Conservation (phyloP, 208 protist genomes). For the Leishmania arabica region DNA sequence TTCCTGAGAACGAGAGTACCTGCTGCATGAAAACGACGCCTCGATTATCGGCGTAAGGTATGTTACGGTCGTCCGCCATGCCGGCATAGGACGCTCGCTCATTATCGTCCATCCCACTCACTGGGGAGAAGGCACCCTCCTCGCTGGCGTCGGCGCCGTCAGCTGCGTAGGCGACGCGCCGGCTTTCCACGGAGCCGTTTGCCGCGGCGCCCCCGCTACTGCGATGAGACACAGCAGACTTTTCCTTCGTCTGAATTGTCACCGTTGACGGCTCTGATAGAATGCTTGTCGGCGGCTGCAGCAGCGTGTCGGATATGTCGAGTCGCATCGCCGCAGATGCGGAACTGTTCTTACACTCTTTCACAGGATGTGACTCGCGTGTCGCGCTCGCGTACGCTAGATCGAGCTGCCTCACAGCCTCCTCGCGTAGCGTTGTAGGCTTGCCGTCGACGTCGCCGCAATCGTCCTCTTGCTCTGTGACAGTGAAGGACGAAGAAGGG, state of each 20-base stretch:
- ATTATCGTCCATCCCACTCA: constrained; percentile 11
- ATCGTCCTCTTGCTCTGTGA: background rate
- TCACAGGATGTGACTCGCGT: background rate
- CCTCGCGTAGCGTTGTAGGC: background rate
- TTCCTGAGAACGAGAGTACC: constrained; percentile 23
- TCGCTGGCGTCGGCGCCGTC: background rate
- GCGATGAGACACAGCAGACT: background rate
- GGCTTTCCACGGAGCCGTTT: background rate
- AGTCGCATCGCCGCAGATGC: background rate
- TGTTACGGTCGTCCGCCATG: background rate
- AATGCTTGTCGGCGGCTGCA: constrained; percentile 34
- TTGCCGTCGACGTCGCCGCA: background rate
- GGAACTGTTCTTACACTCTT: background rate
- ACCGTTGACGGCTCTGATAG: constrained; percentile 22
- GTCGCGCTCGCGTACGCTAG: background rate
- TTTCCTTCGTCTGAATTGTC: no score
- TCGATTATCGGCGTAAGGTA: constrained; percentile 1
- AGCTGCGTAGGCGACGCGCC: background rate
- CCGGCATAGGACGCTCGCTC: background rate
- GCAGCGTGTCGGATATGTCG: constrained; percentile 25
- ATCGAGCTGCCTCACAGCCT: constrained; percentile 2
- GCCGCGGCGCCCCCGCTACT: background rate
- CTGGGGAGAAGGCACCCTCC: constrained; percentile 13
- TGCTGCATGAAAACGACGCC: background rate
- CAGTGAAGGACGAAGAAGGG: background rate